Evolutionary conservation across 2,329 filamentous ascomycete species (phyloP).

Genomic region (Calonectria hongkongensis): DNA sequence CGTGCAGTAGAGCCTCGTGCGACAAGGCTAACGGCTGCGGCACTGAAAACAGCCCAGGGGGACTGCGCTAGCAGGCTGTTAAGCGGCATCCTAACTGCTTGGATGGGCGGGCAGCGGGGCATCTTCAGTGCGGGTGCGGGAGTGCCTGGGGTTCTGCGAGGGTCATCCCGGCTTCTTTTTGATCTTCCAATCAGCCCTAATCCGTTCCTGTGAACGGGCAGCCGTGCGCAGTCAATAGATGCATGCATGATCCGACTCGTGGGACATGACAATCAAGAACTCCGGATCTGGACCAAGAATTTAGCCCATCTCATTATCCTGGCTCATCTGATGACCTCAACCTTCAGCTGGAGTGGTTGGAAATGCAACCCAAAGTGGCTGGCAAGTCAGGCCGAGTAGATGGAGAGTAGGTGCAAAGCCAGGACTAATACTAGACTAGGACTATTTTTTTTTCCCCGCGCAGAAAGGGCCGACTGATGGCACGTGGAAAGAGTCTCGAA

Average conservation of each 20-base stretch:
- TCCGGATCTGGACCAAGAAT: background rate
- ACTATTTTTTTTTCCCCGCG: background rate
- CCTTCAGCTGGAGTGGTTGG: background rate
- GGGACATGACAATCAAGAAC: background rate
- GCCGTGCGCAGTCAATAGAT: constrained; percentile 17
- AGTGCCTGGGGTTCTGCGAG: background rate
- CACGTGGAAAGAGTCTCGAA: background rate
- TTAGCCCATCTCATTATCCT: background rate
- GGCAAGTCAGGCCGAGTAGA: background rate
- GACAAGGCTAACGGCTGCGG: background rate
- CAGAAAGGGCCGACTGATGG: background rate
- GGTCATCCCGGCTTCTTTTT: constrained; percentile 8
- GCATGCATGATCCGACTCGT: constrained; percentile 9
- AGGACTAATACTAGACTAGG: background rate
- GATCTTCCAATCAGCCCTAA: constrained; percentile 11
- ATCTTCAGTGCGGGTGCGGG: background rate
- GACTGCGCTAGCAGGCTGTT: background rate
- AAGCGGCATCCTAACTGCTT: background rate
- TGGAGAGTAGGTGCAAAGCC: background rate
- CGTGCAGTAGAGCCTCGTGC: background rate
- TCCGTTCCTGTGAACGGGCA: background rate
- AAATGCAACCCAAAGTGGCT: background rate
- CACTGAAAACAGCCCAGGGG: background rate
- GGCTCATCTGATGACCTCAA: background rate
- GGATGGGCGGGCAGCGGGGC: background rate